These are phyloP conservation scores for Kodamaea derodonti DNA, from an alignment of 1,139 yeast species.

Conservation along the genomic window DNA sequence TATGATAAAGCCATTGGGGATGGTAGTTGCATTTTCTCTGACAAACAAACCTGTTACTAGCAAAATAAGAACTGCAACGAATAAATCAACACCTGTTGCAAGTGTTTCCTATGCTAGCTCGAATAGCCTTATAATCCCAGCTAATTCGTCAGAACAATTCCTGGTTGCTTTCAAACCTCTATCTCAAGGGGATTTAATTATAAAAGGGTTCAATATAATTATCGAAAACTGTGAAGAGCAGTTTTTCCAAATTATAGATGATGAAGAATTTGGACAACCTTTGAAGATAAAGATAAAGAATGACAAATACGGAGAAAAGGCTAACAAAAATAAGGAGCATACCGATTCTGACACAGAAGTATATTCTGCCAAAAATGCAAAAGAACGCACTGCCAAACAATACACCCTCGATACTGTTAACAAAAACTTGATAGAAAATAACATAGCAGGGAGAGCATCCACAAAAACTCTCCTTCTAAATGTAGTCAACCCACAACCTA, in stretches of 20 bases:
- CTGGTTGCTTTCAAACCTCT: slow-evolving; percentile 35
- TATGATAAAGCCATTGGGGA: slow-evolving; percentile 7
- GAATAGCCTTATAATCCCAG: slow-evolving; percentile 17
- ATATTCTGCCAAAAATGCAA: background rate
- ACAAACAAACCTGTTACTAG: slow-evolving; percentile 3
- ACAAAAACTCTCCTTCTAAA: slow-evolving; percentile 21
- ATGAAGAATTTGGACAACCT: slow-evolving; percentile 18
- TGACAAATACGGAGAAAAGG: too few species aligned
- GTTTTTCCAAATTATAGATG: slow-evolving; percentile 27
- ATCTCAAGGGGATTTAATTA: slow-evolving; percentile 26
- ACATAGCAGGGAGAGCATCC: slow-evolving; percentile 17
- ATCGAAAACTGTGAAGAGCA: slow-evolving; percentile 30
- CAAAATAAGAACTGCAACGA: slow-evolving; percentile 4
- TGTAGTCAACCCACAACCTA: slow-evolving; percentile 68
- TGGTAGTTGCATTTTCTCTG: slow-evolving; percentile 1
- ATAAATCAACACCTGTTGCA: slow-evolving; percentile 2
- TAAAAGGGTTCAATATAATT: slow-evolving; percentile 29
- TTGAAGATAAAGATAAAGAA: slow-evolving; percentile 15
- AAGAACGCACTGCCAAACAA: background rate
- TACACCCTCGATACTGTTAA: slow-evolving; percentile 16
- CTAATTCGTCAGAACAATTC: slow-evolving; percentile 29
- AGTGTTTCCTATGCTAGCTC: slow-evolving; percentile 5
- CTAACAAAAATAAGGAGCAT: slow-evolving; percentile 1
- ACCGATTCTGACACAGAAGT: too few species aligned
- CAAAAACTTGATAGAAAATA: slow-evolving; percentile 18